phyloP scores from a whole-genome alignment of 768 basidiomycete genomes.

The Chalciporus pseudorubinellus region DNA sequence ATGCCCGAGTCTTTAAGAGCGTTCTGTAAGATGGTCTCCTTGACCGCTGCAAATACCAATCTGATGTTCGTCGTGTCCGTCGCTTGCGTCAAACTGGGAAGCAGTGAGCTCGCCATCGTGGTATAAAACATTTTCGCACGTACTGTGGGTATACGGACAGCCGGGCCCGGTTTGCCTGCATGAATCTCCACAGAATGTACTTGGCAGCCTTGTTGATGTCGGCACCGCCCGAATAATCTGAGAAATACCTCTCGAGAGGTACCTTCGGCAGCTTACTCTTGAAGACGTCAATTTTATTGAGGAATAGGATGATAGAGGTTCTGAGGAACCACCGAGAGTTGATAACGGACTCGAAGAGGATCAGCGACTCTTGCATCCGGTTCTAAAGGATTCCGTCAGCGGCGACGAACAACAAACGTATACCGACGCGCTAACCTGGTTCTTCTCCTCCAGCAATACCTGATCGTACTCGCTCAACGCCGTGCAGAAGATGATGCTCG shows the following conservation, averaged over 20 bases:
- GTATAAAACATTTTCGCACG: constrained; percentile 25
- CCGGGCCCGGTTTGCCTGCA: constrained; percentile 82
- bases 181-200: constrained; percentile 93
- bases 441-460: constrained; percentile 59
- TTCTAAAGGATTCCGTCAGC: constrained; percentile 42
- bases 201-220: constrained; percentile 95
- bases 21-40: constrained; percentile 92
- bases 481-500: constrained; percentile 76
- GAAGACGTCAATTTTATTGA: constrained; percentile 77
- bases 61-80: constrained; percentile 84
- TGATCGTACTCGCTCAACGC: constrained; percentile 77
- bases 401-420: not conserved
- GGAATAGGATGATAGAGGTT: constrained; percentile 63
- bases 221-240: constrained; percentile 84
- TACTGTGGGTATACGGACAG: constrained; percentile 91
- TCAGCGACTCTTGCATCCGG: constrained; percentile 71
- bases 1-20: constrained; percentile 85
- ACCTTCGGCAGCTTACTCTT: constrained; percentile 71
- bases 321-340: constrained; percentile 77
- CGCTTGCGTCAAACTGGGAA: constrained; percentile 72
- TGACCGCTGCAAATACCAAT: constrained; percentile 83
- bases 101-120: not conserved
- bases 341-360: constrained; percentile 75
- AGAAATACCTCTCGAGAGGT: constrained; percentile 75
- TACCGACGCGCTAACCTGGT: constrained; percentile 22